These are phyloP conservation scores for Carex arenaria DNA, from an alignment of 202 grass and related monocot genomes.

Conservation along the genomic window DNA sequence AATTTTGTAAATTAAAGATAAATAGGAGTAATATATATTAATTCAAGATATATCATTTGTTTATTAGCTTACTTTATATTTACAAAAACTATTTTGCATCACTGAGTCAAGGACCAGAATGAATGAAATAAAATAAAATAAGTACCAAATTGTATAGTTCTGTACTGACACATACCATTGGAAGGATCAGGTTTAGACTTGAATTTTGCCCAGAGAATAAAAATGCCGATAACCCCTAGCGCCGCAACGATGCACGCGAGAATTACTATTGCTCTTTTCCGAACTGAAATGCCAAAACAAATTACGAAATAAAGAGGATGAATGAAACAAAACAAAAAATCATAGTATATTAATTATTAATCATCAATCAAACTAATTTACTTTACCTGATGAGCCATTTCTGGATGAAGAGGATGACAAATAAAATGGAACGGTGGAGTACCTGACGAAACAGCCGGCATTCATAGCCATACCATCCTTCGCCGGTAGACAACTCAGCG, in stretches of 20 bases:
- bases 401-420: conserved; percentile 8
- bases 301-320: not conserved
- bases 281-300: conserved; percentile 30
- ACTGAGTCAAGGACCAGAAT: not conserved
- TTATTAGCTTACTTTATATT: not conserved
- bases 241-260: conserved; percentile 26
- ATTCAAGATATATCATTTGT: not conserved
- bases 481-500: conserved; percentile 43
- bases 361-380: conserved; percentile 19
- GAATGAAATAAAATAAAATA: conserved; percentile 6
- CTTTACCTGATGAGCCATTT: conserved; percentile 42
- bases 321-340: not conserved
- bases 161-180: conserved; percentile 29
- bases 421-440: conserved; percentile 74
- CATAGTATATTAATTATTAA: not conserved
- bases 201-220: conserved; percentile 41
- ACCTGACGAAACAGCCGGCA: conserved; percentile 74
- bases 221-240: conserved; percentile 30
- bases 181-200: conserved; percentile 23
- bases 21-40: not conserved
- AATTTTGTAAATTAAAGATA: not conserved
- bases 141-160: not conserved
- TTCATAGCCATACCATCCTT: conserved; percentile 50
- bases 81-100: no score
- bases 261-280: conserved; percentile 32